Base-by-base conservation (phyloP, 2,329 filamentous ascomycete species). In the Zymoseptoria ardabiliae region DNA sequence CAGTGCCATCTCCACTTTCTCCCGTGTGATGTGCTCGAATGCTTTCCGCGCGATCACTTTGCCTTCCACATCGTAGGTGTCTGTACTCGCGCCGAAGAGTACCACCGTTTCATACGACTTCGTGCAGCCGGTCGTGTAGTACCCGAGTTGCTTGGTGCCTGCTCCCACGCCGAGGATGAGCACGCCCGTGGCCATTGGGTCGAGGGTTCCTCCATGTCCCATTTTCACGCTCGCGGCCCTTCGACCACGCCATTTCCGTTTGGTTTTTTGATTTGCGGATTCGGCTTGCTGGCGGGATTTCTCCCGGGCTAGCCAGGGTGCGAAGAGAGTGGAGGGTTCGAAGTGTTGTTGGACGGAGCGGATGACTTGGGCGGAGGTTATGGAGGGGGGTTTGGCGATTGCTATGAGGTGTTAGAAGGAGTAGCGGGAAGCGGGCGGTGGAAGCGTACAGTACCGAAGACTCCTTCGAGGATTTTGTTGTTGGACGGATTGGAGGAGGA, bases 191-290 rank as follows among this genome's bases (percentile, higher is more conserved):
- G 94, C 94, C 69, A 97, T 82, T 23, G 94, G 94, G 71, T 99
- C 94, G 19, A 99, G 82, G 1, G 94, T 99, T 50, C 94, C 94
- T 61, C 94, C 94, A 76, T 99, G 94, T 35, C 94, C 94, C 70
- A 97, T 89, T 79, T 97, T 99, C 67, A 97, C 87, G 63, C 90
- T 84, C 4, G 87, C 73, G 1, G 82, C 84, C 63, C 81, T 79
- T 53, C 76, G 76, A 63, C 77, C 77, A 23, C 63, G 60, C 82
- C 65, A 53, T 53, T 59, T 65, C 1, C 76, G 74, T 61, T 86
- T 82, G 66, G 81, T 80, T 66, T 81, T 81, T 71, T 88, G 84
- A 59, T 79, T 78, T 59, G 81, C 78, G 60, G 77, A 77, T 72
- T 90, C 86, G 65, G 78, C 75, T 17, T 79, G 74, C 59, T 84